Base-by-base conservation (phyloP, 2,329 filamentous ascomycete species). In the Fusarium sp. region DNA sequence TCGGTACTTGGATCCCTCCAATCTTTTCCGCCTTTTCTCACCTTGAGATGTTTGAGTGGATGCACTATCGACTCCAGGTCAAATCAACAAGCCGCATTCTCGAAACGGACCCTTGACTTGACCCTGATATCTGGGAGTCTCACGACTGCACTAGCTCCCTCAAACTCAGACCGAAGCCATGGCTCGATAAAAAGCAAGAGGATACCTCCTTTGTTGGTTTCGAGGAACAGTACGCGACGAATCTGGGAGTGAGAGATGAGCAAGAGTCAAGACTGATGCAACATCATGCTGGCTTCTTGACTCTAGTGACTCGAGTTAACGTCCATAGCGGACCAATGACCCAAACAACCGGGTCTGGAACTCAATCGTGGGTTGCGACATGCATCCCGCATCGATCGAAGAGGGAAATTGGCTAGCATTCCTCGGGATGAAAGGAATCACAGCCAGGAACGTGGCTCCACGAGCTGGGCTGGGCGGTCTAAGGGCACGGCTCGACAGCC, bases 361-460 rank as follows among this genome's bases (percentile, higher is more conserved):
- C 29, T 52, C 52, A 56, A 69, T 69, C 59, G 62, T 67, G 67
- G 64, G 67, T 60, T 70, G 57, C 62, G 61, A 72, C 61, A 71
- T 62, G 63, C 61, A 58, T 67, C 61, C 42, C 54, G 59, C 60
- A 62, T 67, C 56, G 59, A 67, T 67, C 40, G 52, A 64, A 35
- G 29, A 58, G 69, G 57, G 65, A 70, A 75, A 78, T 76, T 78
- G 60, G 40, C 38, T 38, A 69, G 62, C 77, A 78, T 78, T 78
- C 76, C 75, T 70, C 60, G 52, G 64, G 45, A 58, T 69, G 64
- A 67, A 65, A 69, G 64, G 67, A 70, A 64, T 68, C 38, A 29
- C 56, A 64, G 42, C 62, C 69, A 77, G 69, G 69, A 75, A 74
- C 69, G 64, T 69, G 73, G 67, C 52, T 65, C 65, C 60, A 64